These are phyloP conservation scores for Coniferiporia sulphurascens DNA, from an alignment of 1,284 basidiomycete genomes.

Conservation along the genomic window DNA sequence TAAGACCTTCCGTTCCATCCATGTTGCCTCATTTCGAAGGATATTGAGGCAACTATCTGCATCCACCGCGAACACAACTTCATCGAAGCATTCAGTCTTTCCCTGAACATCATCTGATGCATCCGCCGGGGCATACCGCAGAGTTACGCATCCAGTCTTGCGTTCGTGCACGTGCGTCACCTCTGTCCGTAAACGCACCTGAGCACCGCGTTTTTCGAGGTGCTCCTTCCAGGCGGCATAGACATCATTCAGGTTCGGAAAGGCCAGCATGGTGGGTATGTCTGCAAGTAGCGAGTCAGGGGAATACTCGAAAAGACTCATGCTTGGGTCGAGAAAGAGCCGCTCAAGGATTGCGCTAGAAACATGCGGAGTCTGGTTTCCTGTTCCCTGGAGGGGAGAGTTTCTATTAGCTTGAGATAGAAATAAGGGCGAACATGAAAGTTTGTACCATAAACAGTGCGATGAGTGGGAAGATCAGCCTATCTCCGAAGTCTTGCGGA, in stretches of 20 bases:
- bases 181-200: conserved; percentile 28
- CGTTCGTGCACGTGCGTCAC: conserved; percentile 15
- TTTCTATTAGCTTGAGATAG: not conserved
- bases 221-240: conserved; percentile 45
- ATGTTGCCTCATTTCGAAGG: conserved; percentile 48
- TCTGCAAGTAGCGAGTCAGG: conserved; percentile 33
- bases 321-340: conserved; percentile 54
- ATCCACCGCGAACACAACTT: conserved; percentile 55
- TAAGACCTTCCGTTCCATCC: conserved; percentile 53
- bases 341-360: conserved; percentile 53
- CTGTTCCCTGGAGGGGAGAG: conserved; percentile 35
- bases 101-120: conserved; percentile 26
- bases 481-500: conserved; percentile 52
- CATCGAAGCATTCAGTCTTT: conserved; percentile 49
- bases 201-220: conserved; percentile 28
- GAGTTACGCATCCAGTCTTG: conserved; percentile 20
- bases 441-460: conserved; percentile 44
- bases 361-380: conserved; percentile 56
- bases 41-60: conserved; percentile 56
- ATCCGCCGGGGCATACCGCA: conserved; percentile 22
- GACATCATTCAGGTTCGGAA: conserved; percentile 40
- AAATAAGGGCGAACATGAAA: not conserved
- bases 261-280: conserved; percentile 36
- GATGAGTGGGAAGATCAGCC: conserved; percentile 52
- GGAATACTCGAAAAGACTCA: conserved; percentile 41